Conservation (phyloP, 352 stramenopile species). For the Globisporangium alternatum region DNA sequence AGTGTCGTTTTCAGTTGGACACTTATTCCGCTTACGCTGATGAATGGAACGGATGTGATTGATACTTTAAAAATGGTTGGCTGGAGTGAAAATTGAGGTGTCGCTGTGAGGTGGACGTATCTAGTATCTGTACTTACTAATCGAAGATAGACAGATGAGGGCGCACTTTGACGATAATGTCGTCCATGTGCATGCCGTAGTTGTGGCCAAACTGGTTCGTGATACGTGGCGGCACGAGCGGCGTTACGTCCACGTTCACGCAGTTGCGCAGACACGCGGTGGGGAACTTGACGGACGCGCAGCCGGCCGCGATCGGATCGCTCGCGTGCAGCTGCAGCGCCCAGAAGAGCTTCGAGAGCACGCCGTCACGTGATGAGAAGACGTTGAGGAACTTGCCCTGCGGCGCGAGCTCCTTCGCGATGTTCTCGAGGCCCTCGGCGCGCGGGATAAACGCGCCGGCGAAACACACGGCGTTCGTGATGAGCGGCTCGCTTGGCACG, state of each 20-base stretch:
- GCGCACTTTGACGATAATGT: slow-evolving; percentile 45
- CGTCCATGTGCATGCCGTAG: slow-evolving; percentile 70
- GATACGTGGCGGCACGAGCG: slow-evolving; percentile 50
- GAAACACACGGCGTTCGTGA: slow-evolving; percentile 66
- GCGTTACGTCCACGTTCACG: slow-evolving; percentile 71
- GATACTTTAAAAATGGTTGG: neutral
- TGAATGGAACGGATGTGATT: neutral
- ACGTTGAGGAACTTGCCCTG: slow-evolving; percentile 73
- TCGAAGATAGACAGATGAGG: slow-evolving; percentile 29
- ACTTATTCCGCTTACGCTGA: neutral
- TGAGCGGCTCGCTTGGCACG: slow-evolving; percentile 18
- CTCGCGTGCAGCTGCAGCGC: slow-evolving; percentile 47
- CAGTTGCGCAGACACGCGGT: slow-evolving; percentile 11
- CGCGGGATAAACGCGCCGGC: slow-evolving; percentile 63
- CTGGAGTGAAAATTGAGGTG: neutral
- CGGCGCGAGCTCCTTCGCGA: slow-evolving; percentile 34
- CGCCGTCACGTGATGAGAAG: slow-evolving; percentile 67
- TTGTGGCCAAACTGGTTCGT: slow-evolving; percentile 80
- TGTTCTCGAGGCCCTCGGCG: slow-evolving; percentile 28
- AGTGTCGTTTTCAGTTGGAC: neutral
- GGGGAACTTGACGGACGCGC: slow-evolving; percentile 23
- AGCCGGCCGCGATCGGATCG: slow-evolving; percentile 48
- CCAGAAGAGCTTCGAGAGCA: slow-evolving; percentile 79
- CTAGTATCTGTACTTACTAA: neutral
- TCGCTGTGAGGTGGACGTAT: slow-evolving; percentile 9